Percentiles rank a stretch among this genome's conserved stretches.
Evolutionary conservation across 495 filamentous ascomycete genomes (phyloP).

Genomic region (Talaromyces adpressus): DNA sequence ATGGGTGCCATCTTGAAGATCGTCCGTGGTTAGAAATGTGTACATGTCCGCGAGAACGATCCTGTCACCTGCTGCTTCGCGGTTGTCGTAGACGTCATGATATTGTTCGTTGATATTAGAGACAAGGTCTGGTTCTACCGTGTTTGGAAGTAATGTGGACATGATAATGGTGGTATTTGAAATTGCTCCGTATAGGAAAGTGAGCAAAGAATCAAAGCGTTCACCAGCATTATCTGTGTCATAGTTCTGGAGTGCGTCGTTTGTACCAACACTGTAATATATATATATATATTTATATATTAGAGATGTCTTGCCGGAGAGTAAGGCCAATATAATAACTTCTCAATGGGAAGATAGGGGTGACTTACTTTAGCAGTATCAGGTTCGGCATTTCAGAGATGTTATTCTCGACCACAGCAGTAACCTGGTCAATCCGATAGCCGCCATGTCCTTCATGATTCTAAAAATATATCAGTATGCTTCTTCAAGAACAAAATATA

Average conservation of each 20-base stretch:
- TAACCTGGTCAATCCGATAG: background rate
- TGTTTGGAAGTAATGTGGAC: background rate
- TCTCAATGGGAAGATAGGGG: background rate
- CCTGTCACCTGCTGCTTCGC: background rate
- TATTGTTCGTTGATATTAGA: background rate
- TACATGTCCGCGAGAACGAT: background rate
- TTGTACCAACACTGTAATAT: background rate
- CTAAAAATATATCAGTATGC: background rate
- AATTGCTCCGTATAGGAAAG: background rate
- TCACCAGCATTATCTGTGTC: background rate
- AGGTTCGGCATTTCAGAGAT: background rate
- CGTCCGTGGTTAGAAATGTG: background rate
- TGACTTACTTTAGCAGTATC: background rate
- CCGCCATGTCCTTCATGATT: background rate
- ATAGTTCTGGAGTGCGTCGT: background rate
- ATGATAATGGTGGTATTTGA: background rate
- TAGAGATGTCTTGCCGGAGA: too few species aligned
- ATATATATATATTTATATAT: too few species aligned
- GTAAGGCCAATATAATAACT: too few species aligned
- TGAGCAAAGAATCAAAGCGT: background rate
- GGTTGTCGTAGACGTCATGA: background rate
- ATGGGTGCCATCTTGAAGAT: slow-evolving; percentile 25
- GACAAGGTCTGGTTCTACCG: background rate
- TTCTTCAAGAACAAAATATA: background rate
- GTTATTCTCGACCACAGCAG: background rate